Conservation (phyloP, 1,284 basidiomycete species). For the Ustilago nuda region DNA sequence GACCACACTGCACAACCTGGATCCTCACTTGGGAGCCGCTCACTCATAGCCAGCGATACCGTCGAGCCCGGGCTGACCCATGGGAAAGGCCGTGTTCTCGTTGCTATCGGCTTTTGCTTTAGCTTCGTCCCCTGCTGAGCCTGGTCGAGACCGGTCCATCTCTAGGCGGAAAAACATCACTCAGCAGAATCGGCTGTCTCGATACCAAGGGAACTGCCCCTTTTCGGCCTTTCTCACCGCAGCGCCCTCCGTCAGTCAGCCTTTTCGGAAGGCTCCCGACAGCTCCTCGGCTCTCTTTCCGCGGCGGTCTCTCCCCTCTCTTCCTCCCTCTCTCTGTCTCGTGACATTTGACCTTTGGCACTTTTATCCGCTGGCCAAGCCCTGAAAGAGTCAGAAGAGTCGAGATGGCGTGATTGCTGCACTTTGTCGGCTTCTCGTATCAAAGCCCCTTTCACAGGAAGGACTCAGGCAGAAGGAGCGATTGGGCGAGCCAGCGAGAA, state of each 20-base stretch:
- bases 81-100: not conserved
- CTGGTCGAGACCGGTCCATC: not conserved
- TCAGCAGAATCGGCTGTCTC: not conserved
- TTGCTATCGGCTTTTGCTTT: not conserved
- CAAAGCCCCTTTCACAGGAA: not conserved
- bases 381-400: not conserved
- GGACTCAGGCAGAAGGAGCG: not conserved
- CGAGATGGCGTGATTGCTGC: not conserved
- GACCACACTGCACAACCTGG: not conserved
- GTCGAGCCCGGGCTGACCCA: not conserved
- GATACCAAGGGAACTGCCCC: not conserved
- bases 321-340: not conserved
- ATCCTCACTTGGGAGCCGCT: not conserved
- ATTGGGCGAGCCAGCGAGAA: not conserved
- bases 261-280: constrained; percentile 4
- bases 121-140: not conserved
- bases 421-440: not conserved
- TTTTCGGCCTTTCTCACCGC: not conserved
- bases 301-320: not conserved
- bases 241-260: not conserved
- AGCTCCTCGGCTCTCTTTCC: not conserved
- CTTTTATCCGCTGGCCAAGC: not conserved
- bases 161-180: not conserved
- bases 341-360: not conserved
- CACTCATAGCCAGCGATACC: constrained; percentile 6